Base-by-base conservation (phyloP, 2,329 filamentous ascomycete genomes). In the Colletotrichum sp. region DNA sequence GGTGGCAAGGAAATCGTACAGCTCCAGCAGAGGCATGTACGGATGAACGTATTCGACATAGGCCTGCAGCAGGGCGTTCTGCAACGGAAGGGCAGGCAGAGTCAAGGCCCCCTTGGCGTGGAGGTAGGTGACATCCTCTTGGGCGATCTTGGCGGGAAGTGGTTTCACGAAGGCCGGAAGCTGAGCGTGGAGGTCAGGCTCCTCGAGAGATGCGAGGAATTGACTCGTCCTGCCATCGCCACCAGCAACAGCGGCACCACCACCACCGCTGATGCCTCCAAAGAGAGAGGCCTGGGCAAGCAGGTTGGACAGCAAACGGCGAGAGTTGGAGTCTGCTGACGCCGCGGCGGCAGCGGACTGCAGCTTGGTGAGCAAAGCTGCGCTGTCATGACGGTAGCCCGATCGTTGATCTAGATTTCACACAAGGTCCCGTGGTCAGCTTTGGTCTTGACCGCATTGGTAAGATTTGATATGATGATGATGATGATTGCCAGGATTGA, bases 21-120 rank as follows among this genome's bases (percentile, higher is more conserved):
- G 81, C 87, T 95, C 95, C 78, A 98, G 87, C 36, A 98, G 88
- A 28, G 96, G 96, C 95, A 98, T 98, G 83, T 95, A 98, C 1
- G 96, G 95, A 83, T 98, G 94, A 9, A 98, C 95, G 83, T 94
- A 98, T 86, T 98, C 95, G 77, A 96, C 90, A 80, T 97, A 98
- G 52, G 93, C 93, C 80, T 93, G 93, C 18, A 99, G 87, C 59
- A 98, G 89, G 75, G 96, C 95, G 83, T 95, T 95, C 81, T 96
- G 94, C 44, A 98, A 88, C 6, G 87, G 86, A 6, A 89, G 85
- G 55, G 91, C 89, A 3, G 96, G 96, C 55, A 98, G 90, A 3
- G 92, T 92, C 79, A 98, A 87, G 2, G 96, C 96, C 6, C 96
- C 96, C 87, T 98, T 98, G 82, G 93, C 91, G 77, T 93, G 91